Evolutionary conservation across 192 early-diverging fungal species (phyloP), one percentile per base, ranked within the genome.

Genomic region (Coemansia sp.): DNA sequence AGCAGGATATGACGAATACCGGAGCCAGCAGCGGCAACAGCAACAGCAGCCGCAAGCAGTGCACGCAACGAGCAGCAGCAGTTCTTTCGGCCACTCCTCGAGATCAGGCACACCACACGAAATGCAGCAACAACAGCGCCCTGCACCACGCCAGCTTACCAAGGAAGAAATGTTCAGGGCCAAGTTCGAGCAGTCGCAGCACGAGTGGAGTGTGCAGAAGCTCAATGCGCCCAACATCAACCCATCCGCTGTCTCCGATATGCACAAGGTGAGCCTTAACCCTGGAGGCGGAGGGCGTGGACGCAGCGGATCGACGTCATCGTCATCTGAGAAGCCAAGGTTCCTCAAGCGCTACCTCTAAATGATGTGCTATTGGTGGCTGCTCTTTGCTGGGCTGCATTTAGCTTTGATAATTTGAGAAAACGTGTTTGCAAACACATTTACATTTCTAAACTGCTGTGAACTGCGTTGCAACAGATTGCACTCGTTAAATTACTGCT

Each of bases 171-270:
- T 70, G 62, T 81, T 81, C 59, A 66, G 79, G 53, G 70, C 72
- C 23, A 81, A 81, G 70, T 70, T 81, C 51, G 79, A 75, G 34
- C 52, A 61, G 73, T 81, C 79, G 51, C 70, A 81, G 69, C 63
- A 62, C 45, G 73, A 81, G 46, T 81, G 79, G 79, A 61, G 75
- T 29, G 63, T 67, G 63, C 73, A 72, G 43, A 69, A 42, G 37
- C 29, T 28, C 16, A 63, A 37, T 53, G 15, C 61, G 23, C 4
- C 62, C 25, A 63, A 59, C 26, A 46, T 79, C 35, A 73, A 73
- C 43, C 59, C 76, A 2, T 59, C 59, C 2, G 58, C 42, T 29
- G 37, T 79, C 16, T 51, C 76, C 4, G 73, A 81, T 8, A 81
- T 72, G 78, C 72, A 75, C 78, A 75, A 75, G 60, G 70, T 81